Percentiles rank a stretch among this genome's conserved stretches.
Evolutionary conservation across 2,329 filamentous ascomycete species (phyloP).

Genomic region (Cytospora paraplurivora): DNA sequence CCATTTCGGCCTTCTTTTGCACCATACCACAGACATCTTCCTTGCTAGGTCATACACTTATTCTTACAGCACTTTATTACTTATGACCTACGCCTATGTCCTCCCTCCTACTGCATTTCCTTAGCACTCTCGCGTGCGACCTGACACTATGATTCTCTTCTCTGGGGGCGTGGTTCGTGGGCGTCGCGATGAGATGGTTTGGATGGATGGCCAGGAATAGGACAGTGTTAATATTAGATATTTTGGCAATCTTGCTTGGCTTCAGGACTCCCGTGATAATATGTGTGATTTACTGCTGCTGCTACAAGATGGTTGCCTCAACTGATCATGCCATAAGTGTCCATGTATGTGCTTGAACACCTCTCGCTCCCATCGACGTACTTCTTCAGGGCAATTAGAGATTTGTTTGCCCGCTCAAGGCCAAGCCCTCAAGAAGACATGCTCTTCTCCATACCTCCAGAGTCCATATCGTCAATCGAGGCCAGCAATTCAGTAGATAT

Average conservation of each 20-base stretch:
- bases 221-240: constrained; percentile 1
- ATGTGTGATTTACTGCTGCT: constrained; percentile 3
- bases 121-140: not conserved
- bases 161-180: not conserved
- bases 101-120: not conserved
- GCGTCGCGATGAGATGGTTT: not conserved
- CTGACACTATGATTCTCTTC: not conserved
- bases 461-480: too few species aligned
- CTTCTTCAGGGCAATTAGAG: too few species aligned
- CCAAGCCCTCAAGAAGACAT: too few species aligned
- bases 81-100: constrained; percentile 19
- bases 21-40: constrained; percentile 12
- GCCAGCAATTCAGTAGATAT: too few species aligned
- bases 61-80: constrained; percentile 25
- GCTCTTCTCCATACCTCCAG: too few species aligned
- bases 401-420: too few species aligned
- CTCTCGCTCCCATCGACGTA: not conserved
- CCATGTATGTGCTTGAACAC: not conserved
- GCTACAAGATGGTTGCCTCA: not conserved
- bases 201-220: not conserved
- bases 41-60: constrained; percentile 25
- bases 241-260: not conserved
- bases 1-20: constrained; percentile 8
- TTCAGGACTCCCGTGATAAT: not conserved
- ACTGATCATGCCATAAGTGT: not conserved